phyloP scores from a whole-genome alignment of 495 filamentous ascomycete species.

The Aspergillus funiculosus region DNA sequence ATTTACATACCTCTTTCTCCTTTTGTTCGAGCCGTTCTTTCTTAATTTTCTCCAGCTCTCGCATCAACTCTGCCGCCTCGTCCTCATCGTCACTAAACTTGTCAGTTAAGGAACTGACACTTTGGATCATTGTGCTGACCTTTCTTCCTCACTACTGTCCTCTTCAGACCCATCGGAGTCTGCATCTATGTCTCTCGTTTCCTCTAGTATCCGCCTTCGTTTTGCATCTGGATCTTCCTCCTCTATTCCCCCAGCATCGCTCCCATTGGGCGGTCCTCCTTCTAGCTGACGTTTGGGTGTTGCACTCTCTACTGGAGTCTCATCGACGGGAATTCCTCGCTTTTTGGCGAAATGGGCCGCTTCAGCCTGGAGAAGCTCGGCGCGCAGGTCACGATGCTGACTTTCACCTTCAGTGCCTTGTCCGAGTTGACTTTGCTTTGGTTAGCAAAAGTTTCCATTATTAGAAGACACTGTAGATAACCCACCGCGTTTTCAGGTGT shows the following conservation, averaged over 20 bases:
- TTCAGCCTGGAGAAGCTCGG: slow-evolving; percentile 86
- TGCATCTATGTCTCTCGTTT: slow-evolving; percentile 83
- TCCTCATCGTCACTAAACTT: slow-evolving; percentile 66
- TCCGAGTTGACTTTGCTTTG: slow-evolving; percentile 60
- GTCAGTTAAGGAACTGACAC: slow-evolving; percentile 9
- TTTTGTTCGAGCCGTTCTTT: slow-evolving; percentile 79
- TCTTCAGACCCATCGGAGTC: slow-evolving; percentile 69
- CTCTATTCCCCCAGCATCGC: slow-evolving; percentile 31
- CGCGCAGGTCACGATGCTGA: slow-evolving; percentile 72
- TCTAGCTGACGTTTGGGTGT: slow-evolving; percentile 65
- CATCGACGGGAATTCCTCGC: slow-evolving; percentile 52
- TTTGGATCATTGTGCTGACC: slow-evolving; percentile 27
- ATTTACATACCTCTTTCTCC: slow-evolving; percentile 61
- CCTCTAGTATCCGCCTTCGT: slow-evolving; percentile 78
- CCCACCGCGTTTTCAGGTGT: slow-evolving; percentile 76
- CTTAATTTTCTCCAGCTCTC: slow-evolving; percentile 93
- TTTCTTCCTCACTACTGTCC: slow-evolving; percentile 69
- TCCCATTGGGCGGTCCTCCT: slow-evolving; percentile 32
- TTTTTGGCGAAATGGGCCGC: slow-evolving; percentile 81
- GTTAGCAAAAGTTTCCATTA: slow-evolving; percentile 14
- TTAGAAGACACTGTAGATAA: neutral
- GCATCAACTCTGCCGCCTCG: slow-evolving; percentile 81
- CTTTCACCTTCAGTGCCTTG: slow-evolving; percentile 81
- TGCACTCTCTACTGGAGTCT: slow-evolving; percentile 31
- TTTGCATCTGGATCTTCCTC: slow-evolving; percentile 79